Conservation (phyloP, 2,329 filamentous ascomycete genomes). For the Moelleriella libera region DNA sequence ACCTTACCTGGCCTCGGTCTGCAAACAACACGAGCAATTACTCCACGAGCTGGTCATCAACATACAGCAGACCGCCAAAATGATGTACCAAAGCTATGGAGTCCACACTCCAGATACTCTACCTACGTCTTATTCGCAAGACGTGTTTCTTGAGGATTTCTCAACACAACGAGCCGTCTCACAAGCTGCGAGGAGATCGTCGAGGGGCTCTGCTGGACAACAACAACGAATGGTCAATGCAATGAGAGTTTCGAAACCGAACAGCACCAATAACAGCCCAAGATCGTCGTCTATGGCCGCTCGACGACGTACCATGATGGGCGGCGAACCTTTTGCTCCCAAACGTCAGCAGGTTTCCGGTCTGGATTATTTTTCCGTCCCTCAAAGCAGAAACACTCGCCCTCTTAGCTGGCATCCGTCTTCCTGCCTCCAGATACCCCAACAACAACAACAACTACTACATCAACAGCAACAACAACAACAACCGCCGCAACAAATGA, state of each 20-base stretch:
- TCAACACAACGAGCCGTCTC: conserved; percentile 34
- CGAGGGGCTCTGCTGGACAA: conserved; percentile 33
- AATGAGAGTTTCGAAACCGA: conserved; percentile 51
- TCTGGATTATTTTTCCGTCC: conserved; percentile 18
- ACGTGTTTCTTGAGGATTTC: conserved; percentile 34
- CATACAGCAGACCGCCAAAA: conserved; percentile 4
- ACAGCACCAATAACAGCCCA: conserved; percentile 56
- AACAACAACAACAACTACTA: not conserved
- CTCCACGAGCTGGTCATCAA: no score
- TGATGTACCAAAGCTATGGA: conserved; percentile 17
- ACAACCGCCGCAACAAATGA: no score
- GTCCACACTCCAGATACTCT: conserved; percentile 11
- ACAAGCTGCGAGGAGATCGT: conserved; percentile 28
- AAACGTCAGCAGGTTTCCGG: conserved; percentile 32
- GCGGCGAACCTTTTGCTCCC: conserved; percentile 27
- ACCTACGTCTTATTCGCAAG: conserved; percentile 14
- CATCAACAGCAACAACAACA: conserved; percentile 17
- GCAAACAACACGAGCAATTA: not conserved
- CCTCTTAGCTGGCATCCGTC: conserved; percentile 60
- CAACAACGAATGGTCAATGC: conserved; percentile 33
- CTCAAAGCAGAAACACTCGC: conserved; percentile 6
- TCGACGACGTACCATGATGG: conserved; percentile 42
- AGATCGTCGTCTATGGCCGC: conserved; percentile 33
- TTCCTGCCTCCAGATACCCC: conserved; percentile 26
- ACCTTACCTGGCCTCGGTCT: not conserved